Evolutionary conservation across 2,329 filamentous ascomycete species (phyloP), one percentile per base, ranked within the genome.

Genomic region (Cucurbitaria berberidis): DNA sequence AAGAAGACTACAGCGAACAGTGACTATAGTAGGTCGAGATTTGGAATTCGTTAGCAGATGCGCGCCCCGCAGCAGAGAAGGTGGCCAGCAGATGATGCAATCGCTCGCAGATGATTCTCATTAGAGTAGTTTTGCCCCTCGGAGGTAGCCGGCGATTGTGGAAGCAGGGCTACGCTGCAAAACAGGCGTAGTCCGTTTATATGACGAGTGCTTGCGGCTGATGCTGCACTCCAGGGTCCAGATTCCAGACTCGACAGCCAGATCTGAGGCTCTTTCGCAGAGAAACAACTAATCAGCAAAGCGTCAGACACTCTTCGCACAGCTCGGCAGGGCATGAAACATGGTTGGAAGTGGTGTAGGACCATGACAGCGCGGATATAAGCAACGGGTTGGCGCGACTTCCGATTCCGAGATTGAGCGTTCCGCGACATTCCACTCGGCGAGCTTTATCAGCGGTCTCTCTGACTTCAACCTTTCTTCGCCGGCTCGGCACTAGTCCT

Each of bases 21-120:
- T 10, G 18, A 34, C 22, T 42, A 40, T 46, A 21, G 42, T 22
- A 27, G 7, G 30, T 41, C 21, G n/a, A 21, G 24, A 60, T 66
- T 60, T 64, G 62, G 57, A 67, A 66, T 64, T 48, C 42, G 30
- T 35, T 51, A n/a, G 18, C 5, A 19, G 16, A 48, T 60, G 60
- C 67, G 65, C 65, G 63, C 69, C 67, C 67, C 68, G 61, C 68
- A 65, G 63, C 57, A 51, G 52, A 52, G 51, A 43, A 44, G 40
- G 53, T 55, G 41, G 43, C 49, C 39, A 40, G 43, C 39, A 48
- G 52, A 73, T 74, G 70, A 73, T 72, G 70, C 69, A 67, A 73
- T 73, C 48, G 42, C 24, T 18, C 40, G 26, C 40, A 45, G 43
- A 36, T 47, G 29, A 39, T 45, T 46, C 55, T 44, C 45, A 38